These are phyloP conservation scores for Chytridium lagenaria DNA, from an alignment of 371 early-diverging fungal species.

Conservation along the genomic window DNA sequence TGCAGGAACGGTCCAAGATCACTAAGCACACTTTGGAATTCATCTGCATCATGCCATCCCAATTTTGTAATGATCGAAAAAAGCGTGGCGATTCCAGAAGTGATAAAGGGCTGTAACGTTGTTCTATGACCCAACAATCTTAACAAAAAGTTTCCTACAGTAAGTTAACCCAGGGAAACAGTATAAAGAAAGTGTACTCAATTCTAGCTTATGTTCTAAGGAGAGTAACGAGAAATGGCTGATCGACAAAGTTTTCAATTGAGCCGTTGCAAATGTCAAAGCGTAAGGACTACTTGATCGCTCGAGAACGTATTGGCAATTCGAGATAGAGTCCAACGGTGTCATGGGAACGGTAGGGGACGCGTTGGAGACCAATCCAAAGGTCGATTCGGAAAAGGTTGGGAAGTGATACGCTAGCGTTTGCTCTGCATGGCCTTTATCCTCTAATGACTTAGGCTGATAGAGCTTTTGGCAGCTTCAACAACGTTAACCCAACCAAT, in stretches of 20 bases:
- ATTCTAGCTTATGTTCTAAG: slow-evolving; percentile 65
- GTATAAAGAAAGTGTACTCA: slow-evolving; percentile 77
- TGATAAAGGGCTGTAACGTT: slow-evolving; percentile 71
- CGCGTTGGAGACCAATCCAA: slow-evolving; percentile 54
- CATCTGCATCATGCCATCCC: slow-evolving; percentile 80
- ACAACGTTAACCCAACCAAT: not conserved
- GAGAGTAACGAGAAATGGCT: slow-evolving; percentile 74
- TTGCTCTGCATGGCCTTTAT: slow-evolving; percentile 72
- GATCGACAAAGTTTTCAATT: slow-evolving; percentile 70
- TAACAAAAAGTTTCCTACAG: slow-evolving; percentile 65
- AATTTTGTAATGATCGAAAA: slow-evolving; percentile 79
- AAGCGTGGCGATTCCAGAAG: slow-evolving; percentile 70
- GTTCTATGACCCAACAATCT: slow-evolving; percentile 70
- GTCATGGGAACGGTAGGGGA: slow-evolving; percentile 54
- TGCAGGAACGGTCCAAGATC: slow-evolving; percentile 73
- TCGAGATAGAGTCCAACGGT: slow-evolving; percentile 73
- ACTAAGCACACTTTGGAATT: slow-evolving; percentile 69
- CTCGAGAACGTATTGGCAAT: slow-evolving; percentile 73
- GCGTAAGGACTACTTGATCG: slow-evolving; percentile 46
- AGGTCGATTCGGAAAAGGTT: slow-evolving; percentile 70
- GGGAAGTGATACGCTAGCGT: slow-evolving; percentile 81
- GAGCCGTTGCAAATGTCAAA: slow-evolving; percentile 55
- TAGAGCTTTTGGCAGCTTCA: slow-evolving; percentile 12
- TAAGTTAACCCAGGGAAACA: too few species aligned
- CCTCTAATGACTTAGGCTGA: slow-evolving; percentile 43